A percentile compares a stretch with the other conserved stretches of the same genome.
phyloP scores from a whole-genome alignment of 1,284 basidiomycete genomes.

The Ustilago tritici region DNA sequence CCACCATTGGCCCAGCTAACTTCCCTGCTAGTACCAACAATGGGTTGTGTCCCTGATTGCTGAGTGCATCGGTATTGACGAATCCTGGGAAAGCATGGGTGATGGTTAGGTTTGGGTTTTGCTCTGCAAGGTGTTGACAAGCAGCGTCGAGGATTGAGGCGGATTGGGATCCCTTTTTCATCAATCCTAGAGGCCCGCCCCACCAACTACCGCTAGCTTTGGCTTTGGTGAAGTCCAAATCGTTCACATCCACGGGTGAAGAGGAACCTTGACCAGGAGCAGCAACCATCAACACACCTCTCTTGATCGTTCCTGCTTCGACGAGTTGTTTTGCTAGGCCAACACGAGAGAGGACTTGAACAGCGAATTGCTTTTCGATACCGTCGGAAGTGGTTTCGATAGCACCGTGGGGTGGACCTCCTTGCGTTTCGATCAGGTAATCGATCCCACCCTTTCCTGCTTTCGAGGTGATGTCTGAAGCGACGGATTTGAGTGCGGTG shows the following conservation, averaged over 20 bases:
- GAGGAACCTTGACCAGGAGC: slow-evolving; percentile 60
- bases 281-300: slow-evolving; percentile 62
- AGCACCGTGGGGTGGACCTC: slow-evolving; percentile 49
- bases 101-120: slow-evolving; percentile 54
- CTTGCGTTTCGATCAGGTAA: slow-evolving; percentile 69
- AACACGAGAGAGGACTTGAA: slow-evolving; percentile 69
- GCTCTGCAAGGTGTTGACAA: slow-evolving; percentile 30
- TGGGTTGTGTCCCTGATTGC: slow-evolving; percentile 64
- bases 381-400: slow-evolving; percentile 28
- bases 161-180: slow-evolving; percentile 36
- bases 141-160: slow-evolving; percentile 55
- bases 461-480: slow-evolving; percentile 46
- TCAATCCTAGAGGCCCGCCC: slow-evolving; percentile 39
- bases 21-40: slow-evolving; percentile 55
- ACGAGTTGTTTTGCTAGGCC: slow-evolving; percentile 67
- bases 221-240: slow-evolving; percentile 59
- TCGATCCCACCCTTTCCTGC: slow-evolving; percentile 65
- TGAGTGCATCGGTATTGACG: slow-evolving; percentile 60
- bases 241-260: slow-evolving; percentile 55
- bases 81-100: slow-evolving; percentile 63
- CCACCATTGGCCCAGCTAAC: slow-evolving; percentile 43
- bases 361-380: slow-evolving; percentile 67
- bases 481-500: slow-evolving; percentile 57
- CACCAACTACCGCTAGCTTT: slow-evolving; percentile 43
- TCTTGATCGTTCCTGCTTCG: slow-evolving; percentile 63